Evolutionary conservation across 2,329 filamentous ascomycete genomes (phyloP).

Genomic region (Botryotinia convoluta): DNA sequence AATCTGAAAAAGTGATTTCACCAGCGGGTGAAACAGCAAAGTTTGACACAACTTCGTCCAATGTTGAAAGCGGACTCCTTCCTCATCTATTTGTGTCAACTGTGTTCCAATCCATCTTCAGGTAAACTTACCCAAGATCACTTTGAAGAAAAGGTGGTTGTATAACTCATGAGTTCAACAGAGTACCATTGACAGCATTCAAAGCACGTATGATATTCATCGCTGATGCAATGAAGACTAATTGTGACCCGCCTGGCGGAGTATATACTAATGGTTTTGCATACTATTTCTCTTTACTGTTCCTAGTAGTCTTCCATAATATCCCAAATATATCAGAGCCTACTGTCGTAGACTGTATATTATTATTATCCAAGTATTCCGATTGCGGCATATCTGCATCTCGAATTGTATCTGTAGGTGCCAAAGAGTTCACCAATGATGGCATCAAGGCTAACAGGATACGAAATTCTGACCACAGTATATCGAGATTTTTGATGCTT

Average conservation of each 20-base stretch:
- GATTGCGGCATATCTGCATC: conserved; percentile 40
- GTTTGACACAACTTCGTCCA: conserved; percentile 51
- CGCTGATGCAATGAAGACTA: conserved; percentile 54
- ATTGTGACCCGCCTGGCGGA: conserved; percentile 48
- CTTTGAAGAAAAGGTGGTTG: conserved; percentile 47
- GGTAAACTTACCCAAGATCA: conserved; percentile 34
- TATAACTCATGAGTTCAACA: conserved; percentile 47
- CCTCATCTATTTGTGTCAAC: conserved; percentile 41
- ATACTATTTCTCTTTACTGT: conserved; percentile 47
- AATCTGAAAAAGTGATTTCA: conserved; percentile 45
- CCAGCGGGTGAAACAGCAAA: conserved; percentile 47
- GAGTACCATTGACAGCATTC: conserved; percentile 52
- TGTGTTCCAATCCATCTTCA: too few relatives aligned
- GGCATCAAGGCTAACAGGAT: conserved; percentile 18
- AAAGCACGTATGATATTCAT: conserved; percentile 58
- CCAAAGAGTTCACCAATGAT: conserved; percentile 23
- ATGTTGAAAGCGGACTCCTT: conserved; percentile 44
- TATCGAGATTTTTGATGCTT: neutral
- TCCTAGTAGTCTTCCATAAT: conserved; percentile 46
- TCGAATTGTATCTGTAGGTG: conserved; percentile 28
- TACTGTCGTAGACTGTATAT: conserved; percentile 60
- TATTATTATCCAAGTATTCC: conserved; percentile 51
- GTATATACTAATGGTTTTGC: conserved; percentile 55
- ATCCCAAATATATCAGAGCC: conserved; percentile 43
- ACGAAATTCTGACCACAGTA: neutral